These are phyloP conservation scores for Ailanthus altissimus DNA, from an alignment of 345 rosid genomes.

Conservation along the genomic window DNA sequence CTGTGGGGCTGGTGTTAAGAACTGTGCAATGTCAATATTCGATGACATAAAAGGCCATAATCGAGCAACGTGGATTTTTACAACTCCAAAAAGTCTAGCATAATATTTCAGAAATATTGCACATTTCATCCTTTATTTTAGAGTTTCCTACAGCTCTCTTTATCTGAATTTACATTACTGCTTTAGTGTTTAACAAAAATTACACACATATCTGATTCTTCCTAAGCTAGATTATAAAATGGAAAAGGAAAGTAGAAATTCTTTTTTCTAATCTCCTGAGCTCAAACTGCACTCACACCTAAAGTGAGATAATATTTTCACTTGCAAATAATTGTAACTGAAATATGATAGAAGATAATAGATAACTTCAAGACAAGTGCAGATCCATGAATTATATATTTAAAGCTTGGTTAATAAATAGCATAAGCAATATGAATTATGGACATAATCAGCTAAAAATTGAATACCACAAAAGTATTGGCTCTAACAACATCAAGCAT, in stretches of 20 bases:
- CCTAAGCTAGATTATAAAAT: not conserved
- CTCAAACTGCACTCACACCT: not conserved
- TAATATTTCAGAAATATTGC: not conserved
- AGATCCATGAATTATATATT: not conserved
- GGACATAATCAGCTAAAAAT: not conserved
- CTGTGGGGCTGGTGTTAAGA: not conserved
- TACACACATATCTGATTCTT: not conserved
- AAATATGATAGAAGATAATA: not conserved
- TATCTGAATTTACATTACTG: not conserved
- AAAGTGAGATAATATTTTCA: not conserved
- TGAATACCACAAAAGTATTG: constrained; percentile 90
- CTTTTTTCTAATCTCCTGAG: not conserved
- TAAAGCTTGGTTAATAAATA: not conserved
- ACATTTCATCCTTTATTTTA: not conserved
- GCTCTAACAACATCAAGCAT: constrained; percentile 99
- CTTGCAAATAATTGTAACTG: not conserved
- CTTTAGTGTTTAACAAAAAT: not conserved
- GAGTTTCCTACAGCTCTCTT: not conserved
- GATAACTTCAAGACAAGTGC: not conserved
- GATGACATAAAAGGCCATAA: not conserved
- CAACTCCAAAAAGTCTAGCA: not conserved
- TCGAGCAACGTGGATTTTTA: constrained; percentile 12
- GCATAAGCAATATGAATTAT: not conserved
- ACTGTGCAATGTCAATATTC: not conserved
- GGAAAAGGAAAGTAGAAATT: too few relatives aligned